phyloP scores from a whole-genome alignment of 768 basidiomycete species.

The Kwoniella mangroviensis region DNA sequence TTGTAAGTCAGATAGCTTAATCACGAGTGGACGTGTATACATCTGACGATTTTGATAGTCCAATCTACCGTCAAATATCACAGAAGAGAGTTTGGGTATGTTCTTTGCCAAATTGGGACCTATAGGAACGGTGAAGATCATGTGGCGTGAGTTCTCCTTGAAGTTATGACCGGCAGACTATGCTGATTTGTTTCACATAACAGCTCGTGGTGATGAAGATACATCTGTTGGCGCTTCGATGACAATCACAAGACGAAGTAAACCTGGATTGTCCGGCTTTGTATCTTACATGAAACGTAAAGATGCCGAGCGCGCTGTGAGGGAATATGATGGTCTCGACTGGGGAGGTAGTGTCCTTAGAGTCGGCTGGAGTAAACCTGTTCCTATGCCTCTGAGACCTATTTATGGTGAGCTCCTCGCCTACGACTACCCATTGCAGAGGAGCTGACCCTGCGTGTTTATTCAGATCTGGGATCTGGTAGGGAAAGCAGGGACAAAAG shows the following conservation, averaged over 20 bases:
- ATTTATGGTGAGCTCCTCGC: conserved; percentile 67
- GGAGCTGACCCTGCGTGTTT: background rate
- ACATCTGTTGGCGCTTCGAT: conserved; percentile 73
- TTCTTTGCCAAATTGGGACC: conserved; percentile 92
- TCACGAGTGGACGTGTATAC: background rate
- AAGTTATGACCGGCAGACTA: conserved; percentile 4
- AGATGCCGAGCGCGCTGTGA: conserved; percentile 85
- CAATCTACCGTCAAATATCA: conserved; percentile 84
- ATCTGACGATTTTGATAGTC: conserved; percentile 52
- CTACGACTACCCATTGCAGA: background rate
- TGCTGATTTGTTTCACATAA: background rate
- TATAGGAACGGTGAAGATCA: conserved; percentile 76
- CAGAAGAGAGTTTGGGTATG: conserved; percentile 79
- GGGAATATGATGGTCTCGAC: conserved; percentile 88
- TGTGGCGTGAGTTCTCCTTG: conserved; percentile 73
- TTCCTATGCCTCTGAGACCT: conserved; percentile 75
- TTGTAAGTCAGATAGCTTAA: conserved; percentile 60
- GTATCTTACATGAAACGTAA: conserved; percentile 94
- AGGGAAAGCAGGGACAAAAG: conserved; percentile 16
- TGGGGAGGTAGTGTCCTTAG: conserved; percentile 89
- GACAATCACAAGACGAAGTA: conserved; percentile 65
- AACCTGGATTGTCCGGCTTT: conserved; percentile 87
- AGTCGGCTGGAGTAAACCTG: conserved; percentile 97
- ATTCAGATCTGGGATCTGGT: conserved; percentile 18
- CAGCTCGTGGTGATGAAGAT: conserved; percentile 71